Evolutionary conservation across 176 grass and related monocot species (phyloP).

Genomic region (Cenchrus purpureus): DNA sequence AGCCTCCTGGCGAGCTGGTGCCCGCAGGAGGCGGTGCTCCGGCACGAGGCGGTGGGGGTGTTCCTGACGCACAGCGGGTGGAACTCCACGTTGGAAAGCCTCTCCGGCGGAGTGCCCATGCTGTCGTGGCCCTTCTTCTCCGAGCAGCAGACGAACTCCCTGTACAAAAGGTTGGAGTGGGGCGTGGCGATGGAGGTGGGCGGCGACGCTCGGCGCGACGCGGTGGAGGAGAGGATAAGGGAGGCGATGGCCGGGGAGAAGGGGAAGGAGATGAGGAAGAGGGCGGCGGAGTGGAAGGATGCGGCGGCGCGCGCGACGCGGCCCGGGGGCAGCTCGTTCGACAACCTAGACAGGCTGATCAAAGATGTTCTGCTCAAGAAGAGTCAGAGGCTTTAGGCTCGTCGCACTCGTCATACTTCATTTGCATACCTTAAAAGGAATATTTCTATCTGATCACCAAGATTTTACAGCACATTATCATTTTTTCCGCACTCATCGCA

Average conservation of each 20-base stretch:
- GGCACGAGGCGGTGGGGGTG: constrained; percentile 40
- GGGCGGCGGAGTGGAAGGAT: constrained; percentile 45
- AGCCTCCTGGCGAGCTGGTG: constrained; percentile 42
- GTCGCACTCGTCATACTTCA: no score
- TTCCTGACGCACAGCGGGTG: constrained; percentile 72
- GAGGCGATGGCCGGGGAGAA: constrained; percentile 50
- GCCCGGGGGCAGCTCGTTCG: constrained; percentile 6
- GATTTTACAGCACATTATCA: no score
- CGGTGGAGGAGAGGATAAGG: constrained; percentile 35
- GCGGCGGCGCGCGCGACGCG: background rate
- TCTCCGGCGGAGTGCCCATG: constrained; percentile 48
- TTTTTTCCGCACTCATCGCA: no score
- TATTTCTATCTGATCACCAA: no score
- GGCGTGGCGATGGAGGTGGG: constrained; percentile 55
- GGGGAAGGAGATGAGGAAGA: constrained; percentile 46
- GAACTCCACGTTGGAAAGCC: constrained; percentile 72
- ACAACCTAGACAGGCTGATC: constrained; percentile 19
- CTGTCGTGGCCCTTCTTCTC: constrained; percentile 53
- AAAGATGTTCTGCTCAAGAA: constrained; percentile 22
- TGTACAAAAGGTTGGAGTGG: constrained; percentile 49
- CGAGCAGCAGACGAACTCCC: constrained; percentile 52
- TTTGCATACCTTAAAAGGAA: no score
- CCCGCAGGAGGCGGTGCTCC: constrained; percentile 41
- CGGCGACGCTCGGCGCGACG: constrained; percentile 31
- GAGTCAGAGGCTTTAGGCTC: background rate